Evolutionary conservation across 2,329 filamentous ascomycete genomes (phyloP), one percentile per base, ranked within the genome.

Genomic region (Rhinocladiella similis): DNA sequence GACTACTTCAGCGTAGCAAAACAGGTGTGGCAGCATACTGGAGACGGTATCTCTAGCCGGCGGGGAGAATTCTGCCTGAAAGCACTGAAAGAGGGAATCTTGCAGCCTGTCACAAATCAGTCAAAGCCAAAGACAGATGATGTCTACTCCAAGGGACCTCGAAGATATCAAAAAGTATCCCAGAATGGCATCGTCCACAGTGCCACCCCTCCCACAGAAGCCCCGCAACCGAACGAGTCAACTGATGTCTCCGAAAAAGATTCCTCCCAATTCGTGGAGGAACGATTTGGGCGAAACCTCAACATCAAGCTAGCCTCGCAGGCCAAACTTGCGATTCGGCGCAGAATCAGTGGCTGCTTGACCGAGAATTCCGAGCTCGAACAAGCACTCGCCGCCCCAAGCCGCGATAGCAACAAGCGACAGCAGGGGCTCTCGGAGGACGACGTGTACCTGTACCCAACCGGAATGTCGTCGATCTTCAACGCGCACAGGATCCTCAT

Each of bases 11-110:
- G 83, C 3, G 73, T 89, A 57, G 90, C 91, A n/a, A 97, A 97
- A 72, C 84, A 91, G 67, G 97, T 96, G 68, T 99, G 94, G 94
- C 94, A 97, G 71, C 94, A 99, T 72, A 89, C 90, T 0, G 94
- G 94, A 18, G 92, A 96, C 60, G 94, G 94, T 14, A 81, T 96
- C 13, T 97, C 92, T 0, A 97, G 92, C 70, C 86, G 94, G 48
- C 84, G 91, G 39, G 92, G 91, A 33, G 93, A 97, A 69, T 97
- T 96, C 72, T 96, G 90, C 69, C 85, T 91, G 58, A 79, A 82
- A 41, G 80, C 93, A 1, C 83, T 95, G 61, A 81, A 82, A 36
- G 86, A 93, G 60, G 86, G 86, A 0, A 77, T 89, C 41, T 76
- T 90, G 48, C 45, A 74, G 70, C 50, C 72, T 69, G 47, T 60